These are phyloP conservation scores for Fusarium sp. DNA, from an alignment of 2,329 filamentous ascomycete species.

Conservation along the genomic window DNA sequence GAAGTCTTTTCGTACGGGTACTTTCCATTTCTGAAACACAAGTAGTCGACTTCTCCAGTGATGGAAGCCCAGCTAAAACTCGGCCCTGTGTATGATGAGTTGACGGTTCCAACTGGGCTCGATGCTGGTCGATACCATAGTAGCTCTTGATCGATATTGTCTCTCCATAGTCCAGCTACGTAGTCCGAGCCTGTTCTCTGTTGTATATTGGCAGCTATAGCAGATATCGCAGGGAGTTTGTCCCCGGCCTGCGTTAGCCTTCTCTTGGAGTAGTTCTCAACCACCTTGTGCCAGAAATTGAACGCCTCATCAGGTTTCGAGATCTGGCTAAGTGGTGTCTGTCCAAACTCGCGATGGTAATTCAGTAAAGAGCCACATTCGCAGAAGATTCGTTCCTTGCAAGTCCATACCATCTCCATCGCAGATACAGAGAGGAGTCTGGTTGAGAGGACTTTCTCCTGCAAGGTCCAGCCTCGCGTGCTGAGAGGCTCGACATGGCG, in stretches of 20 bases:
- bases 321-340: slow-evolving; percentile 32
- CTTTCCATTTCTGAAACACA: slow-evolving; percentile 41
- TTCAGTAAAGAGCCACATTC: slow-evolving; percentile 46
- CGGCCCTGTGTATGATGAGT: slow-evolving; percentile 34
- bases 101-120: slow-evolving; percentile 1
- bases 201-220: slow-evolving; percentile 45
- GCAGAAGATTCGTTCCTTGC: slow-evolving; percentile 38
- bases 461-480: slow-evolving; percentile 34
- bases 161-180: slow-evolving; percentile 48
- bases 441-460: slow-evolving; percentile 35
- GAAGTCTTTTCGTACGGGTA: slow-evolving; percentile 26
- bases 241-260: slow-evolving; percentile 42
- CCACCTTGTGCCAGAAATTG: slow-evolving; percentile 47
- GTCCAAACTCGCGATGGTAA: slow-evolving; percentile 40
- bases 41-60: slow-evolving; percentile 43
- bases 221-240: slow-evolving; percentile 50
- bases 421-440: slow-evolving; percentile 31
- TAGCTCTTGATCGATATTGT: slow-evolving; percentile 44
- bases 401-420: slow-evolving; percentile 37
- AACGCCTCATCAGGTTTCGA: slow-evolving; percentile 36
- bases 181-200: slow-evolving; percentile 43
- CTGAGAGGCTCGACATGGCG: slow-evolving; percentile 29
- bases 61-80: slow-evolving; percentile 46
- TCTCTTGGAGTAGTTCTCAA: slow-evolving; percentile 47
- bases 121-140: slow-evolving; percentile 35